These are phyloP conservation scores for Hibiscus mutabilis DNA, from an alignment of 345 rosid species.

Conservation along the genomic window DNA sequence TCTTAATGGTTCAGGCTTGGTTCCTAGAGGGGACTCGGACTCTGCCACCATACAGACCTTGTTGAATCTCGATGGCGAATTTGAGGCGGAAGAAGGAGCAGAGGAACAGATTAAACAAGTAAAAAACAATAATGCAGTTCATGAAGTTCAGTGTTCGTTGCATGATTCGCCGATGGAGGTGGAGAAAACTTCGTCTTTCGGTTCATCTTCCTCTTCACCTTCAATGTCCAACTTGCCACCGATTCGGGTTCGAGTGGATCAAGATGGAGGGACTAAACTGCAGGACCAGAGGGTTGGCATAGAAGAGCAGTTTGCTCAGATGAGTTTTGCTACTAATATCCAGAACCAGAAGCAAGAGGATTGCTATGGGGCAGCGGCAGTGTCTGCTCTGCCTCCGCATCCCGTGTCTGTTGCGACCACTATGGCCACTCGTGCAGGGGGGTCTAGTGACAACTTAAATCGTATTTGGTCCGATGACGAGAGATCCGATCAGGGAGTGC, in stretches of 20 bases:
- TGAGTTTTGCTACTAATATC: constrained; percentile 30
- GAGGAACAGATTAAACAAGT: constrained; percentile 26
- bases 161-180: constrained; percentile 52
- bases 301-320: constrained; percentile 59
- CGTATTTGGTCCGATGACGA: constrained; percentile 49
- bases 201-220: constrained; percentile 62
- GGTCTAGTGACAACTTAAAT: constrained; percentile 22
- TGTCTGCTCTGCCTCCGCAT: constrained; percentile 30
- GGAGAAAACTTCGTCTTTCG: constrained; percentile 44
- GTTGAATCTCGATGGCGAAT: constrained; percentile 43
- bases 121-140: constrained; percentile 17
- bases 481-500: constrained; percentile 55
- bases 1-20: constrained; percentile 52
- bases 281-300: constrained; percentile 24
- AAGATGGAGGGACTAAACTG: constrained; percentile 18
- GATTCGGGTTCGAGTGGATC: constrained; percentile 45
- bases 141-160: constrained; percentile 44
- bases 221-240: constrained; percentile 63
- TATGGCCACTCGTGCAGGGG: constrained; percentile 16
- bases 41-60: constrained; percentile 48
- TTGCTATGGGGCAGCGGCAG: constrained; percentile 18
- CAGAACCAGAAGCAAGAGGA: constrained; percentile 39
- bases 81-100: constrained; percentile 21
- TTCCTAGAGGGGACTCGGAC: constrained; percentile 63
- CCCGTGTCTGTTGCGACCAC: constrained; percentile 3